Evolutionary conservation across 768 basidiomycete genomes (phyloP).

Genomic region (Scleroderma citrinum): DNA sequence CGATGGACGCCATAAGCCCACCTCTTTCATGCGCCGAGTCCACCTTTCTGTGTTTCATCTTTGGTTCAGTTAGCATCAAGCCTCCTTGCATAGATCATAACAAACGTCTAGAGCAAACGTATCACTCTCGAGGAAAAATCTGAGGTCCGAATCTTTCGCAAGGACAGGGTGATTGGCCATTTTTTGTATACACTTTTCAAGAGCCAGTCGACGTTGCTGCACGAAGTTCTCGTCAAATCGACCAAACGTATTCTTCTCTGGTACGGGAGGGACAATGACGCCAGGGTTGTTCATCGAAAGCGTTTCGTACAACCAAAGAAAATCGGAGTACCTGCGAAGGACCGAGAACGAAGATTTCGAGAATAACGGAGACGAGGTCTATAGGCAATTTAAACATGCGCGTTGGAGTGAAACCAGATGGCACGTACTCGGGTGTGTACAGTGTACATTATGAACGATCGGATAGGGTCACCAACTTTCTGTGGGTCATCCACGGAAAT

Average conservation of each 20-base stretch:
- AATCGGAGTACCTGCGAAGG: slow-evolving; percentile 95
- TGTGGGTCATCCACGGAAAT: slow-evolving; percentile 97
- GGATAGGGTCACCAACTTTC: slow-evolving; percentile 93
- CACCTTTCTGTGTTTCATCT: slow-evolving; percentile 87
- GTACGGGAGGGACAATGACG: slow-evolving; percentile 93
- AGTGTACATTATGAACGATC: slow-evolving; percentile 93
- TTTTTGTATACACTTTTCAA: slow-evolving; percentile 90
- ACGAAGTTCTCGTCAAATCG: slow-evolving; percentile 93
- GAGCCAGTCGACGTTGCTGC: slow-evolving; percentile 71
- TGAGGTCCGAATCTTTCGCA: slow-evolving; percentile 81
- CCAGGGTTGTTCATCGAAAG: slow-evolving; percentile 90
- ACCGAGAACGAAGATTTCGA: slow-evolving; percentile 86
- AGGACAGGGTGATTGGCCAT: slow-evolving; percentile 90
- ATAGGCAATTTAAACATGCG: not conserved
- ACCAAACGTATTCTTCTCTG: slow-evolving; percentile 91
- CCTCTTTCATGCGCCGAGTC: slow-evolving; percentile 74
- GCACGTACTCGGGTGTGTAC: slow-evolving; percentile 75
- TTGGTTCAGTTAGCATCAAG: slow-evolving; percentile 1
- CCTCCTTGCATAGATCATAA: slow-evolving; percentile 3
- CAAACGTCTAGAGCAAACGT: slow-evolving; percentile 85
- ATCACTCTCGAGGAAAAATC: slow-evolving; percentile 90
- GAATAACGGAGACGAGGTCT: slow-evolving; percentile 85
- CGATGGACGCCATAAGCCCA: slow-evolving; percentile 79
- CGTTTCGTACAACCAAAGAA: slow-evolving; percentile 92
- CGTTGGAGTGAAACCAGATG: not conserved